Conservation (phyloP, 2,329 filamentous ascomycete species). For the Fusarium guadeloupense region DNA sequence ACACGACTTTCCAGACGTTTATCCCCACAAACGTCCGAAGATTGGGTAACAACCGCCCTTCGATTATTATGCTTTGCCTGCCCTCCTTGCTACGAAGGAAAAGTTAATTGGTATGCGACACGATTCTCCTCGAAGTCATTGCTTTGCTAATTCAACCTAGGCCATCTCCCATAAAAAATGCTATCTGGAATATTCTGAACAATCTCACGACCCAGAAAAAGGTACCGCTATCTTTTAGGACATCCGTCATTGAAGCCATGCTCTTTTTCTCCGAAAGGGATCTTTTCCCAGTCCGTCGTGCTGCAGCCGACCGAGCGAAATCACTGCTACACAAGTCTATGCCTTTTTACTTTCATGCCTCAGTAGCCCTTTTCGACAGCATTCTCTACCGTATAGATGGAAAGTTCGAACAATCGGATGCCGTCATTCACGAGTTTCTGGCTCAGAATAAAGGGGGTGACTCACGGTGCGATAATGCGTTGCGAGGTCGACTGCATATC, state of each 20-base stretch:
- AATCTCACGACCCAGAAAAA: conserved; percentile 18
- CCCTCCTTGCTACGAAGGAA: conserved; percentile 48
- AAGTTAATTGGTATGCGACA: conserved; percentile 41
- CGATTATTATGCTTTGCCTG: conserved; percentile 43
- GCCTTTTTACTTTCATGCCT: conserved; percentile 47
- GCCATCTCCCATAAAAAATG: conserved; percentile 37
- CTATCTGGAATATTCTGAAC: conserved; percentile 44
- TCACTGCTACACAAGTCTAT: conserved; percentile 40
- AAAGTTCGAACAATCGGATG: conserved; percentile 40
- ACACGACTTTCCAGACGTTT: background rate
- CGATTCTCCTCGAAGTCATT: too few species aligned
- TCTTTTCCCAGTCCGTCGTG: conserved; percentile 36
- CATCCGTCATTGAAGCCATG: conserved; percentile 41
- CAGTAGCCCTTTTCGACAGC: conserved; percentile 45
- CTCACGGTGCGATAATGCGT: conserved; percentile 43
- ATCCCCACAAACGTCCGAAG: conserved; percentile 27
- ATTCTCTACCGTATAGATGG: conserved; percentile 44
- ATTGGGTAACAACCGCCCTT: conserved; percentile 33
- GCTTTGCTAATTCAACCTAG: too few species aligned
- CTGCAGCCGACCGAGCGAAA: conserved; percentile 41
- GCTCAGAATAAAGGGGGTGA: conserved; percentile 12
- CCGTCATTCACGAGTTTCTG: conserved; percentile 40
- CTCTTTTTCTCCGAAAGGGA: conserved; percentile 48
- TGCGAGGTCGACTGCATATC: conserved; percentile 47
- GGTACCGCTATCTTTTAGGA: conserved; percentile 21